phyloP scores from a whole-genome alignment of 2,329 filamentous ascomycete genomes.

The Trichoderma sp. region DNA sequence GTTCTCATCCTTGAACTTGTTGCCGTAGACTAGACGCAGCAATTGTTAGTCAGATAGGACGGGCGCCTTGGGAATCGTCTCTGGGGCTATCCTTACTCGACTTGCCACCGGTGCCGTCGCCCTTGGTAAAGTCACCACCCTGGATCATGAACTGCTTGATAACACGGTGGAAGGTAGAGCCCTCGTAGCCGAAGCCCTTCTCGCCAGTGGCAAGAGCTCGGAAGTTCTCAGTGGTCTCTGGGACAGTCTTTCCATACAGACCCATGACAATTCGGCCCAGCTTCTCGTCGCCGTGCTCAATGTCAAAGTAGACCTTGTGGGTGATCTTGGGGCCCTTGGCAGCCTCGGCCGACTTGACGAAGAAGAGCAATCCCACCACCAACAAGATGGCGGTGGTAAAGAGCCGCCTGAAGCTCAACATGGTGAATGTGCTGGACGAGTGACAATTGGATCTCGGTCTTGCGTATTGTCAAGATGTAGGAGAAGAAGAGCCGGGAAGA shows the following conservation, averaged over 20 bases:
- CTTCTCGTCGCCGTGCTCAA: conserved; percentile 70
- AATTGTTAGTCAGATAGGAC: neutral
- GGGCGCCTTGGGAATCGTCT: neutral
- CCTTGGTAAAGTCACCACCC: conserved; percentile 83
- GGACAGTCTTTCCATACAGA: conserved; percentile 84
- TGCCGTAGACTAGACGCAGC: conserved; percentile 65
- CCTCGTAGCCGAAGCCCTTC: conserved; percentile 82
- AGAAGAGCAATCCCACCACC: conserved; percentile 70
- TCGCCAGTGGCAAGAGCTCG: conserved; percentile 79
- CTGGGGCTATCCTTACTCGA: conserved; percentile 58
- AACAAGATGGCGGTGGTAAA: conserved; percentile 73
- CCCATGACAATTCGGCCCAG: conserved; percentile 76
- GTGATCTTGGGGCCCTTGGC: conserved; percentile 92
- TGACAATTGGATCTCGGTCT: neutral
- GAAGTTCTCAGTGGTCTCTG: conserved; percentile 73
- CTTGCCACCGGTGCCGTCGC: conserved; percentile 81
- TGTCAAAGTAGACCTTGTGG: conserved; percentile 89
- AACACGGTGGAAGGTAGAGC: conserved; percentile 82
- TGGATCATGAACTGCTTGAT: conserved; percentile 93
- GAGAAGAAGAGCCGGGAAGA: neutral
- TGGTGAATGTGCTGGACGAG: conserved; percentile 42
- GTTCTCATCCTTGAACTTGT: conserved; percentile 86
- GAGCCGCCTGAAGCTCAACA: conserved; percentile 73
- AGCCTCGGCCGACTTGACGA: conserved; percentile 71
- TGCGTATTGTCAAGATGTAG: neutral